Evolutionary conservation across 768 basidiomycete species (phyloP).

Genomic region (Leccinum broughii): DNA sequence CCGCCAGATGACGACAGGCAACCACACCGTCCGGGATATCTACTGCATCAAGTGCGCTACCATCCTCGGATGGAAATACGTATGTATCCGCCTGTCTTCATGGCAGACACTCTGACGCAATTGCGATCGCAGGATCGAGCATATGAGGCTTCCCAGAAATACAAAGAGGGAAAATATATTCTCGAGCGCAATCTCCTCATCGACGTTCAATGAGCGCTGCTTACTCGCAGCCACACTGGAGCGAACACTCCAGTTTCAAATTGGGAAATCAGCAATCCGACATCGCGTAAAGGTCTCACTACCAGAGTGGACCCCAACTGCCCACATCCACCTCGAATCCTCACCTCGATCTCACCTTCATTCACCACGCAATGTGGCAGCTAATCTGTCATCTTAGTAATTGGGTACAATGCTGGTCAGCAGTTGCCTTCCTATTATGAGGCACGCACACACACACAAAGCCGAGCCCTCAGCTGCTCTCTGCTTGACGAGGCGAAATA

Average conservation of each 20-base stretch:
- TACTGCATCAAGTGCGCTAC: conserved; percentile 88
- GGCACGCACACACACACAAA: conserved; percentile 8
- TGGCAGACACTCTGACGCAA: conserved; percentile 3
- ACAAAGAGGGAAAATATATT: conserved; percentile 98
- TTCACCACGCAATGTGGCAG: conserved; percentile 22
- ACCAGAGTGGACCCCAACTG: conserved; percentile 17
- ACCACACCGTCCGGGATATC: conserved; percentile 95
- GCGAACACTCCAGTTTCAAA: conserved; percentile 6
- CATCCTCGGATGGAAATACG: conserved; percentile 98
- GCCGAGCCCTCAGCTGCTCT: neutral
- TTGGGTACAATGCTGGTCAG: conserved; percentile 22
- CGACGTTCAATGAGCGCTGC: conserved; percentile 67
- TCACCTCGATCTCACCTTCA: conserved; percentile 18
- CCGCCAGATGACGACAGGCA: conserved; percentile 94
- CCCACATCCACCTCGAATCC: conserved; percentile 13
- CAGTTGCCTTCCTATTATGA: conserved; percentile 5
- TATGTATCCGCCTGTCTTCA: conserved; percentile 30
- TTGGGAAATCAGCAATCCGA: conserved; percentile 11
- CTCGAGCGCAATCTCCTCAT: conserved; percentile 90
- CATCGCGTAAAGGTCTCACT: conserved; percentile 15
- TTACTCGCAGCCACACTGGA: conserved; percentile 10
- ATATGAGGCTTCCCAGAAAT: conserved; percentile 87
- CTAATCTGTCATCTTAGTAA: conserved; percentile 24
- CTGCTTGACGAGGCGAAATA: conserved; percentile 9
- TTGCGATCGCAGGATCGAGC: conserved; percentile 73